phyloP scores from a whole-genome alignment of 805 yeast species.

The Yueomyces sp. region DNA sequence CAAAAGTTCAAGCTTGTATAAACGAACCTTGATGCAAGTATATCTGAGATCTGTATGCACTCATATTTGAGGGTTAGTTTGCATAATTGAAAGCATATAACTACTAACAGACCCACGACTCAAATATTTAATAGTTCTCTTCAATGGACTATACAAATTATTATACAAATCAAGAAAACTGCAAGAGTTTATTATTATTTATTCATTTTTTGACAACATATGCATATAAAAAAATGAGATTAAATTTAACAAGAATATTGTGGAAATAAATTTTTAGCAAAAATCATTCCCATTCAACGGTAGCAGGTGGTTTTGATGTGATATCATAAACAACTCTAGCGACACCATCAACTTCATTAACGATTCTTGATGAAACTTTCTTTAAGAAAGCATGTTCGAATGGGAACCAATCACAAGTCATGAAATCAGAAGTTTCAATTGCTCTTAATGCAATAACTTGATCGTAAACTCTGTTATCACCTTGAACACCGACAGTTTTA shows the following conservation, averaged over 20 bases:
- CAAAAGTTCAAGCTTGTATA: no score
- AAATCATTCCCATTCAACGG: constrained; percentile 94
- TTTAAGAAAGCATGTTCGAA: constrained; percentile 88
- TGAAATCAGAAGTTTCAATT: constrained; percentile 92
- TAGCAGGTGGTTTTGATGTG: constrained; percentile 98
- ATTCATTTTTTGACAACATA: no score
- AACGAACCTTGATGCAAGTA: no score
- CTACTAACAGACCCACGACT: no score
- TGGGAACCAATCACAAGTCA: constrained; percentile 99
- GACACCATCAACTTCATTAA: constrained; percentile 97
- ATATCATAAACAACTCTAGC: constrained; percentile 98
- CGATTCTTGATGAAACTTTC: constrained; percentile 88
- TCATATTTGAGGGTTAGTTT: no score
- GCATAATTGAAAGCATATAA: no score
- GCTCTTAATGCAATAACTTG: constrained; percentile 99
- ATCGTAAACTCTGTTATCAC: constrained; percentile 98
- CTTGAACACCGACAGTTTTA: constrained; percentile 98
- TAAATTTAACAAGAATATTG: not conserved
- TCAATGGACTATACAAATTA: no score
- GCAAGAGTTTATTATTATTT: no score
- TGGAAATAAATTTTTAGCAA: not conserved
- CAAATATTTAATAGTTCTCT: no score
- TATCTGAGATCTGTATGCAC: no score
- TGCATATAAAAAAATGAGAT: no score
- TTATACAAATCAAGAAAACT: no score